Percentiles rank a stretch among this genome's conserved stretches.
phyloP scores from a whole-genome alignment of 2,329 filamentous ascomycete genomes.

The Neofusicoccum parvum region DNA sequence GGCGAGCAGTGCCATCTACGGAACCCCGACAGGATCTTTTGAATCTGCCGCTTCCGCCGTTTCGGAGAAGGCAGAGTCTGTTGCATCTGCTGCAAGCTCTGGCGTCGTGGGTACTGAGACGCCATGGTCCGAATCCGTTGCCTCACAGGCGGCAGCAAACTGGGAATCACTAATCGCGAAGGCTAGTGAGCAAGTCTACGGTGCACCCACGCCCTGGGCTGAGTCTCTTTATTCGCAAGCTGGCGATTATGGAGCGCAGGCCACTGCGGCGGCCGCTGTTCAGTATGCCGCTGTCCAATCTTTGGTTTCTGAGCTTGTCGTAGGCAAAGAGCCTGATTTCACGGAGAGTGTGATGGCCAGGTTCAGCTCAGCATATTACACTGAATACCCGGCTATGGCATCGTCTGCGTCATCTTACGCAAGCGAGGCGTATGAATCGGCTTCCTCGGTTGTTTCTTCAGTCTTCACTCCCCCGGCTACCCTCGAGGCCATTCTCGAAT shows the following conservation, averaged over 20 bases:
- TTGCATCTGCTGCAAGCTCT: conserved; percentile 19
- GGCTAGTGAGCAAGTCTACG: conserved; percentile 71
- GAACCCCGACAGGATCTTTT: conserved; percentile 41
- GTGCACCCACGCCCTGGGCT: conserved; percentile 58
- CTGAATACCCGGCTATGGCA: conserved; percentile 60
- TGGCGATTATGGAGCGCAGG: conserved; percentile 62
- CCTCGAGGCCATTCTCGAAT: conserved; percentile 59
- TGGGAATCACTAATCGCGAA: conserved; percentile 66
- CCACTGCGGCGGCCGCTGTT: conserved; percentile 60
- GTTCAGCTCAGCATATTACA: conserved; percentile 72
- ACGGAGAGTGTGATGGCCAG: conserved; percentile 77
- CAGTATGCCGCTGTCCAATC: conserved; percentile 72
- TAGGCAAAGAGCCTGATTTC: conserved; percentile 77
- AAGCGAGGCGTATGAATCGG: conserved; percentile 51
- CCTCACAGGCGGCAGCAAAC: conserved; percentile 59
- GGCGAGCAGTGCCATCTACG: conserved; percentile 49
- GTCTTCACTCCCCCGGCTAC: conserved; percentile 60
- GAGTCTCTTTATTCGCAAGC: conserved; percentile 54
- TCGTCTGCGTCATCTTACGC: conserved; percentile 58
- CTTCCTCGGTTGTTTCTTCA: conserved; percentile 49
- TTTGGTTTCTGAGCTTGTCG: conserved; percentile 74
- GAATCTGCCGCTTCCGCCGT: conserved; percentile 47
- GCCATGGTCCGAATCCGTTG: conserved; percentile 24
- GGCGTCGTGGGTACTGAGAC: conserved; percentile 26
- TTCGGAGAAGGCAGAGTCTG: conserved; percentile 53